Conservation (phyloP, 805 yeast genomes). For the Lachancea dasiensis region DNA sequence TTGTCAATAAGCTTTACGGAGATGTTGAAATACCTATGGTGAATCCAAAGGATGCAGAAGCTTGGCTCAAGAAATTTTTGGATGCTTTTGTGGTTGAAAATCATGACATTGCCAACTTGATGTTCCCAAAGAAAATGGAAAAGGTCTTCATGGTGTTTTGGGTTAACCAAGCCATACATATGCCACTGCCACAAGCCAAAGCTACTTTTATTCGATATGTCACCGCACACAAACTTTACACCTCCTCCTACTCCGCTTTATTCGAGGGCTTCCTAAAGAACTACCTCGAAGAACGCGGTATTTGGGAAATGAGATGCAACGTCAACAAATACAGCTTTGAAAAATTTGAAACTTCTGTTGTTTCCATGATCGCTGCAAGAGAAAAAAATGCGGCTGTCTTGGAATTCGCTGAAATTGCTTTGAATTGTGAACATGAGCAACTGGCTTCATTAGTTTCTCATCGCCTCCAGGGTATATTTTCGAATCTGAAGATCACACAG, state of each 20-base stretch:
- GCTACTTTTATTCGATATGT: conserved; percentile 42
- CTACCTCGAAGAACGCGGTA: conserved; percentile 43
- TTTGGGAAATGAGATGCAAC: conserved; percentile 40
- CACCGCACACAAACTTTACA: conserved; percentile 27
- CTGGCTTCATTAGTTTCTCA: conserved; percentile 44
- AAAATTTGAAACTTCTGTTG: conserved; percentile 51
- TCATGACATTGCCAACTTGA: conserved; percentile 38
- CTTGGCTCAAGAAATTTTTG: conserved; percentile 37
- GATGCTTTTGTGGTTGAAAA: conserved; percentile 47
- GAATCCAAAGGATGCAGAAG: conserved; percentile 57
- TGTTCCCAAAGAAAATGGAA: conserved; percentile 50
- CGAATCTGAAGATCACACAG: conserved; percentile 47
- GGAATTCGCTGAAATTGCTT: conserved; percentile 51
- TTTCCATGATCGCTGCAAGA: conserved; percentile 53
- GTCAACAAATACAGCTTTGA: conserved; percentile 45
- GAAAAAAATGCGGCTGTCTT: conserved; percentile 55
- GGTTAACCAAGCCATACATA: conserved; percentile 56
- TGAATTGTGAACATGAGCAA: conserved; percentile 41
- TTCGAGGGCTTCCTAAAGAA: conserved; percentile 40
- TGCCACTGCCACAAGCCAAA: conserved; percentile 53
- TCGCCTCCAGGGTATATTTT: conserved; percentile 52
- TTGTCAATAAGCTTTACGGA: conserved; percentile 57
- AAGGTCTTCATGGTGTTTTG: conserved; percentile 56
- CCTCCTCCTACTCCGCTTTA: conserved; percentile 39
- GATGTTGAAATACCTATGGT: conserved; percentile 44